These are phyloP conservation scores for Hanseniaspora guilliermondii DNA, from an alignment of 805 yeast genomes.

Conservation along the genomic window DNA sequence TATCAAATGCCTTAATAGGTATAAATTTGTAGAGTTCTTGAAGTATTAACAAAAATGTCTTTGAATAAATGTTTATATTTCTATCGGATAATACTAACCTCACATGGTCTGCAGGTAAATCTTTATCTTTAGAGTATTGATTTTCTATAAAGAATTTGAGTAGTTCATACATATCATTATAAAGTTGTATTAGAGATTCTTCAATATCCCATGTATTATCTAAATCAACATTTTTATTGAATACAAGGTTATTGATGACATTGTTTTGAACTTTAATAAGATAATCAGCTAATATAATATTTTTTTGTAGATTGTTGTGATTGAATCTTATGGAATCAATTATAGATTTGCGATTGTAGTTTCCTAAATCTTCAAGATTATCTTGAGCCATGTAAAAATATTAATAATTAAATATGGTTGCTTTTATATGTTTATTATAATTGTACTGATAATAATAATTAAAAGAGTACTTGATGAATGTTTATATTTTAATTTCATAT, in stretches of 20 bases:
- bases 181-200: constrained; percentile 8
- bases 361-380: neutral
- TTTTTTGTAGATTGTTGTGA: neutral
- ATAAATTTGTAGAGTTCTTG: constrained; percentile 9
- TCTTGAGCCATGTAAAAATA: neutral
- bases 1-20: constrained; percentile 23
- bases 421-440: too few relatives aligned
- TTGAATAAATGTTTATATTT: constrained; percentile 1
- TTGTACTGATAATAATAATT: too few relatives aligned
- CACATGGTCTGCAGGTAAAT: neutral
- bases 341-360: neutral
- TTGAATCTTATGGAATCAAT: neutral
- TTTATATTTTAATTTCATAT: too few relatives aligned
- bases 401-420: too few relatives aligned
- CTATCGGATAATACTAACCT: neutral
- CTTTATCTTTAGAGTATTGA: neutral
- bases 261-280: neutral
- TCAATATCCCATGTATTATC: constrained; percentile 13
- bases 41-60: constrained; percentile 4
- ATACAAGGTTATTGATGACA: neutral
- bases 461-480: too few relatives aligned
- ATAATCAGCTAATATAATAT: neutral
- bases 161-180: constrained; percentile 13
- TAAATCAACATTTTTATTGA: neutral
- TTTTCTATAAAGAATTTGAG: constrained; percentile 11